These are phyloP conservation scores for Mycena pura DNA, from an alignment of 768 basidiomycete genomes.

Conservation along the genomic window DNA sequence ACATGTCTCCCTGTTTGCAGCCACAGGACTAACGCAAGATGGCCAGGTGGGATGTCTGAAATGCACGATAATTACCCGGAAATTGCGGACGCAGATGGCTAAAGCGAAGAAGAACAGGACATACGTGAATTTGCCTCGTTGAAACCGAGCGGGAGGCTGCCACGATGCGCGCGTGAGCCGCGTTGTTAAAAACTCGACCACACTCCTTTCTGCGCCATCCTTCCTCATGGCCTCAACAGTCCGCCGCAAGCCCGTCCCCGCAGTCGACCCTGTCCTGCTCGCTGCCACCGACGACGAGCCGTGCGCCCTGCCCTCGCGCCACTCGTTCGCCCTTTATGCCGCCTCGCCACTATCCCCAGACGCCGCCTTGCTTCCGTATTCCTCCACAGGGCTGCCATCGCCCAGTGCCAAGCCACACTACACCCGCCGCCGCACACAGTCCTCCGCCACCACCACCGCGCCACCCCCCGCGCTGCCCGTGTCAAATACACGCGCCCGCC, in stretches of 20 bases:
- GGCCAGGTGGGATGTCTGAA: too few relatives aligned
- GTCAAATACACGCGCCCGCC: slow-evolving; percentile 6
- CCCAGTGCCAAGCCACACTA: slow-evolving; percentile 1
- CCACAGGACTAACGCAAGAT: too few relatives aligned
- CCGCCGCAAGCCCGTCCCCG: slow-evolving; percentile 20
- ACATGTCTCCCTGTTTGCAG: too few relatives aligned
- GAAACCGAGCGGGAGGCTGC: too few relatives aligned
- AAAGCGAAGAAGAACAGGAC: too few relatives aligned
- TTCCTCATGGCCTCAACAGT: neutral
- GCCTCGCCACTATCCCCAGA: neutral
- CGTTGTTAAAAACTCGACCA: too few relatives aligned
- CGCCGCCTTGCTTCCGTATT: neutral
- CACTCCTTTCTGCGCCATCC: too few relatives aligned
- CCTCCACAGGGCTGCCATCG: neutral
- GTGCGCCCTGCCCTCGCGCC: neutral
- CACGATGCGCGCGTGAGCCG: too few relatives aligned
- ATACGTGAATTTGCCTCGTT: too few relatives aligned
- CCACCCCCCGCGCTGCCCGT: neutral
- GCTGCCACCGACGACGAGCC: neutral
- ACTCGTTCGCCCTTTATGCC: slow-evolving; percentile 19
- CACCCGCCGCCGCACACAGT: slow-evolving; percentile 15
- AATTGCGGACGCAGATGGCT: too few relatives aligned
- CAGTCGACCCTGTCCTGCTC: neutral
- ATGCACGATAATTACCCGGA: too few relatives aligned
- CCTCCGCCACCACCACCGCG: neutral